Percentiles rank a stretch among this genome's conserved stretches.
phyloP scores from a whole-genome alignment of 345 rosid genomes.

The Ceriops decandra region DNA sequence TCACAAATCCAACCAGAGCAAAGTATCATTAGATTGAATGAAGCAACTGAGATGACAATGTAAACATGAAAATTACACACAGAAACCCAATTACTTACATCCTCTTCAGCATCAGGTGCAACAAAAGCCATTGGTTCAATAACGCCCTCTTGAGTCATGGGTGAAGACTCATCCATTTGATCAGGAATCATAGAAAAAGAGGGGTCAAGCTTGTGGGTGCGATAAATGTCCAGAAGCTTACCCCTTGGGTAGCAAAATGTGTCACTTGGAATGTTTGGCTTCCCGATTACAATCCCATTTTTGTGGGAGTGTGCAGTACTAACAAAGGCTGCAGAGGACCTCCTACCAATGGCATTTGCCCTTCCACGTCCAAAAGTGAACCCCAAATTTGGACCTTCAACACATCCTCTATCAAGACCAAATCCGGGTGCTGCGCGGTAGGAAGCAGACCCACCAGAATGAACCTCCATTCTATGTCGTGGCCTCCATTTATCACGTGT shows the following conservation, averaged over 20 bases:
- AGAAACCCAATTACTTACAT: conserved; percentile 9
- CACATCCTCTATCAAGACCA: conserved; percentile 26
- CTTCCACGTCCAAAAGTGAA: conserved; percentile 28
- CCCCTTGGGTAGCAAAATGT: conserved; percentile 28
- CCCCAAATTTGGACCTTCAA: conserved; percentile 12
- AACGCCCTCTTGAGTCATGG: conserved; percentile 11
- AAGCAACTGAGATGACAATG: not conserved
- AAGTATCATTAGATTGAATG: not conserved
- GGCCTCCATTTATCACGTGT: conserved; percentile 25
- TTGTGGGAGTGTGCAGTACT: conserved; percentile 17
- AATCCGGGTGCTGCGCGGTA: conserved; percentile 21
- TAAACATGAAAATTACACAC: not conserved
- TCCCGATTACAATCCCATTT: not conserved
- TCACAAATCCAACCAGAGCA: not conserved
- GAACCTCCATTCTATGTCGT: conserved; percentile 27
- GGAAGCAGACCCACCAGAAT: conserved; percentile 11
- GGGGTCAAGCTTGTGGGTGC: conserved; percentile 5
- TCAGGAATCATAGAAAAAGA: conserved; percentile 4
- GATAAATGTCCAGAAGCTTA: conserved; percentile 30
- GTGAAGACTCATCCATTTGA: conserved; percentile 13
- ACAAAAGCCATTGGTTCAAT: conserved; percentile 27
- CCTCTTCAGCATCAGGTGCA: conserved; percentile 17
- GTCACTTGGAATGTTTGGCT: not conserved
- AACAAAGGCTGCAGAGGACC: conserved; percentile 4
- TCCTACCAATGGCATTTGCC: conserved; percentile 16